Evolutionary conservation across 2,329 filamentous ascomycete genomes (phyloP).

Genomic region (Aspergillus viridinutans): DNA sequence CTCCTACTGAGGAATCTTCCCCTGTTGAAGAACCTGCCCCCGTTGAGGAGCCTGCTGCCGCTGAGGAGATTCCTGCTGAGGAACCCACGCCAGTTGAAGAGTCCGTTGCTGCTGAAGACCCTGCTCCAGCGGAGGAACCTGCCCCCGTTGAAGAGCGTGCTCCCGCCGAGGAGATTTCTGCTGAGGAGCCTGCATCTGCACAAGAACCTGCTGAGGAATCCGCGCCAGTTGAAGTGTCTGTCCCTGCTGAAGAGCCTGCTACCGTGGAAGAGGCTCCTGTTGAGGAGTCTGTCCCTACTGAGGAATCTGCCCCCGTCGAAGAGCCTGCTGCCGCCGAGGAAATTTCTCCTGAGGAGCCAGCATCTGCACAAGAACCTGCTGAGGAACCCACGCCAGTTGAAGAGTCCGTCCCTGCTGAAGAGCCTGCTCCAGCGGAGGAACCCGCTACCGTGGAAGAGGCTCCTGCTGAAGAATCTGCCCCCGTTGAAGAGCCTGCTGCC

Average conservation of each 20-base stretch:
- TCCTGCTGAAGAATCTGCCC: slow-evolving; percentile 5
- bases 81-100: slow-evolving; percentile 3
- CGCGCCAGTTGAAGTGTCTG: background rate
- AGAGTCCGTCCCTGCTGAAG: slow-evolving; percentile 1
- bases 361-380: too few species aligned
- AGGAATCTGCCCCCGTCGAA: slow-evolving; percentile 11
- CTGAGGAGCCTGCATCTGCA: slow-evolving; percentile 15
- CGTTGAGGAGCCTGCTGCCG: slow-evolving; percentile 8
- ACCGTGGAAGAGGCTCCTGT: background rate
- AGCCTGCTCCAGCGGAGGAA: too few species aligned
- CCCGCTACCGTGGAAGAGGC: slow-evolving; percentile 3
- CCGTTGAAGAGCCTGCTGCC: slow-evolving; percentile 9
- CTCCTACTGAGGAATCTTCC: slow-evolving; percentile 3
- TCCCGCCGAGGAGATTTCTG: slow-evolving; percentile 6
- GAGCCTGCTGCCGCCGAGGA: slow-evolving; percentile 6
- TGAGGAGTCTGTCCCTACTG: slow-evolving; percentile 2
- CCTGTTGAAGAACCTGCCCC: slow-evolving; percentile 5
- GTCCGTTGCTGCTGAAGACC: too few species aligned
- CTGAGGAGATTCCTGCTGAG: slow-evolving; percentile 13
- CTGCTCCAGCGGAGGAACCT: background rate
- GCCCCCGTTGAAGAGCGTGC: slow-evolving; percentile 8
- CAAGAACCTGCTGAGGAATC: slow-evolving; percentile 14
- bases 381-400: slow-evolving; percentile 2
- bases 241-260: too few species aligned
- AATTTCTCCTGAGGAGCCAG: slow-evolving; percentile 8